Evolutionary conservation across 305 asterid species (phyloP).

Genomic region (Fraxinus nigra): DNA sequence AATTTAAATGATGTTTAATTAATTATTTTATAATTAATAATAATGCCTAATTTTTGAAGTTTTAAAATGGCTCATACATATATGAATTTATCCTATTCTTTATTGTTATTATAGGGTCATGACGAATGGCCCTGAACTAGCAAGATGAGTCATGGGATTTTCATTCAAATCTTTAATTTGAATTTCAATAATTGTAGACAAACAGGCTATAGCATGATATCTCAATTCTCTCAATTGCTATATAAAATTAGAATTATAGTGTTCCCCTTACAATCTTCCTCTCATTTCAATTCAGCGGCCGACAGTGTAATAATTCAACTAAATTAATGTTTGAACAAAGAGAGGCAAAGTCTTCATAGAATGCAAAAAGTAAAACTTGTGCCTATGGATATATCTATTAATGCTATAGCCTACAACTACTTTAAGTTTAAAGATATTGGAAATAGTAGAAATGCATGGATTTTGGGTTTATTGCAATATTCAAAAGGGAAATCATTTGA

Average conservation of each 20-base stretch:
- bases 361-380: background rate
- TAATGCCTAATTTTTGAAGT: background rate
- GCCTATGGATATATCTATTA: background rate
- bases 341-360: constrained; percentile 13
- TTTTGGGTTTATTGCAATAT: constrained; percentile 7
- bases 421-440: constrained; percentile 10
- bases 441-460: constrained; percentile 2
- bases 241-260: constrained; percentile 16
- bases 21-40: background rate
- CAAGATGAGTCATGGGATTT: background rate
- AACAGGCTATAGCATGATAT: background rate
- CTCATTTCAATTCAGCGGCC: constrained; percentile 14
- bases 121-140: background rate
- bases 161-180: background rate
- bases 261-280: background rate
- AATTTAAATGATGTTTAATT: background rate
- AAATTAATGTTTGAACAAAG: constrained; percentile 15
- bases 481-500: constrained; percentile 10
- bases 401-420: background rate
- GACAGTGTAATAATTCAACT: constrained; percentile 28
- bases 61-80: background rate
- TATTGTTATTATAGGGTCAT: background rate
- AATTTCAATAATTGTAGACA: background rate
- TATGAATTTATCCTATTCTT: background rate
- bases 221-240: constrained; percentile 1